phyloP scores from a whole-genome alignment of 2,329 filamentous ascomycete species.

The Epicoccum sorghinum region DNA sequence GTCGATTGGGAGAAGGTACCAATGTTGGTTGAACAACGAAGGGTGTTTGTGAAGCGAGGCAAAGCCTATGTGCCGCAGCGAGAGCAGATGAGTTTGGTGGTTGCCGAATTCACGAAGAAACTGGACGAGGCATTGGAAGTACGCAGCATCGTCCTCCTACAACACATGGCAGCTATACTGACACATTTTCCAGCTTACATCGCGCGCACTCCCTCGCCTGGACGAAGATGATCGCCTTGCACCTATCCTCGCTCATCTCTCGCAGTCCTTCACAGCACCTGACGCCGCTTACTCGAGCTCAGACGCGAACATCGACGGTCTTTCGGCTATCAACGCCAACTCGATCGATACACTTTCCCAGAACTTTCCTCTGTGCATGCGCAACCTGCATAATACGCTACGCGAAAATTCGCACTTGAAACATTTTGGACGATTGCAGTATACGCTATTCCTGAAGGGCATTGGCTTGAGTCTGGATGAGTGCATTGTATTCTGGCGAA shows the following conservation, averaged over 20 bases:
- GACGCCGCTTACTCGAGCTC: slow-evolving; percentile 79
- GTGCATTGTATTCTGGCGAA: slow-evolving; percentile 88
- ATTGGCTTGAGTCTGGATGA: slow-evolving; percentile 93
- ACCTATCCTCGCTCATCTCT: slow-evolving; percentile 79
- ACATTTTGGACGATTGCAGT: slow-evolving; percentile 91
- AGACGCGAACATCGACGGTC: slow-evolving; percentile 74
- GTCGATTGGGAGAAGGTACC: slow-evolving; percentile 94
- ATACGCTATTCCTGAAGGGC: slow-evolving; percentile 95
- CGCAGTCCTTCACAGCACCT: slow-evolving; percentile 92
- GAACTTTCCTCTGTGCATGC: slow-evolving; percentile 94
- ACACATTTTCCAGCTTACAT: slow-evolving; percentile 67
- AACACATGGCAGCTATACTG: background rate
- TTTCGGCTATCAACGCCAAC: slow-evolving; percentile 64
- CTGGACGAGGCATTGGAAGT: slow-evolving; percentile 86
- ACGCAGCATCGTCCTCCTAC: slow-evolving; percentile 31
- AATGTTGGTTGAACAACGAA: slow-evolving; percentile 81
- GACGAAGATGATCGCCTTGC: slow-evolving; percentile 94
- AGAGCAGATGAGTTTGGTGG: slow-evolving; percentile 87
- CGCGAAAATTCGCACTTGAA: slow-evolving; percentile 90
- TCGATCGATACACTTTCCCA: slow-evolving; percentile 77
- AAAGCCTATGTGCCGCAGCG: slow-evolving; percentile 89
- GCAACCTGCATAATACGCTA: slow-evolving; percentile 82
- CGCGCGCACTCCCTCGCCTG: slow-evolving; percentile 86
- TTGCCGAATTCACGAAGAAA: slow-evolving; percentile 80
- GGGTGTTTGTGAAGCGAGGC: slow-evolving; percentile 77